Evolutionary conservation across 2,329 filamentous ascomycete genomes (phyloP), one percentile per base, ranked within the genome.

Genomic region (Pseudogymnoascus sp.): DNA sequence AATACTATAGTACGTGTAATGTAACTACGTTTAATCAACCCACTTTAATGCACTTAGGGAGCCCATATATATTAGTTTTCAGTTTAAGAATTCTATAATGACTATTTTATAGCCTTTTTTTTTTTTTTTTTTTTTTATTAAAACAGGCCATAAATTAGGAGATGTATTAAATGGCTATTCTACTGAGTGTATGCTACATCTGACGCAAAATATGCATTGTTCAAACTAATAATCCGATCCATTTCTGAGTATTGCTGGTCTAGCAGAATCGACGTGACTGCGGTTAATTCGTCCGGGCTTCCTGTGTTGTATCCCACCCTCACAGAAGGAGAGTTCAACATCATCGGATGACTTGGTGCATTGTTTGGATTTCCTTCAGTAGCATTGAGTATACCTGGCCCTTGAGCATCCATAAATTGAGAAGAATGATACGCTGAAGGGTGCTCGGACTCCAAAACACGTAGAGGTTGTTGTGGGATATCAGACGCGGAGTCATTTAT

Each of bases 141-240:
- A 3, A 17, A 17, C 8, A 53, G 31, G 42, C 21, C 6, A 26
- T n/a, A 8, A 47, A 23, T 3, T 21, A 42, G 7, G 3, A 17
- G 17, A 28, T 9, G 2, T 9, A 31, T n/a, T 47, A 8, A n/a
- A 26, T 3, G 7, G n/a, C 2, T 2, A 9, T 7, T 31, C 9
- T 53, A 53, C 15, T 53, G 47, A 31, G 19, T 53, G 11, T 53
- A 53, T 53, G 47, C 47, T 57, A 61, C 35, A 35, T 64, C 47
- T 31, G 62, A 40, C 15, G 33, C 57, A 44, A 64, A 64, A 59
- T 62, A 62, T 4, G 33, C 65, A 60, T 63, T 63, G 50, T 68
- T 64, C 60, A 67, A 68, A 47, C 63, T 72, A 62, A 73, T 72
- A 5, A 73, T 67, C 9, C 71, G 67, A 60, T 73, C 71, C 64